Percentiles rank a stretch among this genome's conserved stretches.
These are phyloP conservation scores for Cyberlindnera misumaiensis DNA, from an alignment of 805 yeast genomes.

Conservation along the genomic window DNA sequence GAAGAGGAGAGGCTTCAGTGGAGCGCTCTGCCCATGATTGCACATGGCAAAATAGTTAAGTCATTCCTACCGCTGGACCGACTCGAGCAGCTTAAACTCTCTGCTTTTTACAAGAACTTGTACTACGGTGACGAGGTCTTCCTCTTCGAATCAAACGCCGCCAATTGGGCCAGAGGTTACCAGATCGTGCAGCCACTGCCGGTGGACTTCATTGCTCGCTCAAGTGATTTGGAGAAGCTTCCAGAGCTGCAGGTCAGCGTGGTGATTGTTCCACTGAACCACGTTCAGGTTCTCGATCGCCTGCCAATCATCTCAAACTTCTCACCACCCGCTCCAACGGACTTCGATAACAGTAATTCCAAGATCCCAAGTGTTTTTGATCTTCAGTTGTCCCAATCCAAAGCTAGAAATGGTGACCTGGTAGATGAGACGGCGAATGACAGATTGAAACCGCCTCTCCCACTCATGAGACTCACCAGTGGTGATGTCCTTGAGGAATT, in stretches of 20 bases:
- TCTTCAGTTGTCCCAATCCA: slow-evolving; percentile 24
- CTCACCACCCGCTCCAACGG: slow-evolving; percentile 23
- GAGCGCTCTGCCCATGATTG: slow-evolving; percentile 41
- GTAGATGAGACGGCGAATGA: slow-evolving; percentile 19
- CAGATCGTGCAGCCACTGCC: slow-evolving; percentile 63
- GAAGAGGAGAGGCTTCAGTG: slow-evolving; percentile 22
- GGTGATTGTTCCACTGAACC: slow-evolving; percentile 56
- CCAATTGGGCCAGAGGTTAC: slow-evolving; percentile 79
- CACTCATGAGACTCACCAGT: slow-evolving; percentile 39
- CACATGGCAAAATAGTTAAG: slow-evolving; percentile 36
- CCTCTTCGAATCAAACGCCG: slow-evolving; percentile 55
- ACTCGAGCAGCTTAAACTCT: slow-evolving; percentile 27
- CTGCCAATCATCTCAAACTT: slow-evolving; percentile 33
- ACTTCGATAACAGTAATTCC: slow-evolving; percentile 21
- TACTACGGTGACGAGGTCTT: slow-evolving; percentile 76
- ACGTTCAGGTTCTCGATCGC: slow-evolving; percentile 39
- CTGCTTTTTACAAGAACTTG: slow-evolving; percentile 41
- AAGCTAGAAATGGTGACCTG: slow-evolving; percentile 25
- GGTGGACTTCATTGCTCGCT: slow-evolving; percentile 55
- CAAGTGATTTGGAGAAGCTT: slow-evolving; percentile 51
- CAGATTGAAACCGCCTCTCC: slow-evolving; percentile 46
- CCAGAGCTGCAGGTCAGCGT: slow-evolving; percentile 49
- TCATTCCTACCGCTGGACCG: slow-evolving; percentile 41
- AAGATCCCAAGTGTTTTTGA: slow-evolving; percentile 30
- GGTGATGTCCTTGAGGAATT: slow-evolving; percentile 48